These are phyloP conservation scores for Casuarina cunninghamiana DNA, from an alignment of 306 rosid genomes.

Conservation along the genomic window DNA sequence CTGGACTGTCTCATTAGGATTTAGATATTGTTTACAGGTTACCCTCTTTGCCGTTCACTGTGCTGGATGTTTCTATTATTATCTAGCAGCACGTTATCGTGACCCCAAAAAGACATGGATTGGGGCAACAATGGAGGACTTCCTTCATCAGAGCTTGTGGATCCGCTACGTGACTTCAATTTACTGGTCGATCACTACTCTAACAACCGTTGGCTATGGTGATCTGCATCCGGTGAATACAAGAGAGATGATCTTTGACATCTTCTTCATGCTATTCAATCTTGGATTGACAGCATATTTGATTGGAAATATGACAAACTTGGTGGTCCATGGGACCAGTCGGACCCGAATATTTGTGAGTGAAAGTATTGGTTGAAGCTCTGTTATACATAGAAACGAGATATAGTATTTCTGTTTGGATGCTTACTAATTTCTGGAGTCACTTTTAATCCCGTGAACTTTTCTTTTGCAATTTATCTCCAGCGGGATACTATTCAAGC, in stretches of 20 bases:
- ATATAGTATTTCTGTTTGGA: neutral
- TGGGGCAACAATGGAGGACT: conserved; percentile 49
- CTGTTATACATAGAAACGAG: neutral
- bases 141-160: conserved; percentile 57
- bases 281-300: conserved; percentile 88
- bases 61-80: conserved; percentile 91
- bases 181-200: conserved; percentile 92
- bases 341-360: conserved; percentile 87
- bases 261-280: conserved; percentile 84
- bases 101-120: conserved; percentile 78
- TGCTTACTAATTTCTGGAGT: neutral
- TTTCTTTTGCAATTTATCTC: conserved; percentile 7
- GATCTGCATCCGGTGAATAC: conserved; percentile 89
- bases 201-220: conserved; percentile 90
- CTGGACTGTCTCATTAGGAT: conserved; percentile 22
- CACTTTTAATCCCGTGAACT: neutral
- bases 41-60: conserved; percentile 84
- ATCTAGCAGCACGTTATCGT: conserved; percentile 69
- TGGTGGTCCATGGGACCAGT: conserved; percentile 92
- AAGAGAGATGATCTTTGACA: conserved; percentile 85
- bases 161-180: conserved; percentile 73
- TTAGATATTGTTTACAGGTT: conserved; percentile 51
- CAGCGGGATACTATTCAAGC: conserved; percentile 97
- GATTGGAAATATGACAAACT: conserved; percentile 97
- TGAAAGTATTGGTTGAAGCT: neutral